Conservation (phyloP, 352 stramenopile species). For the Globisporangium acanthophoron region DNA sequence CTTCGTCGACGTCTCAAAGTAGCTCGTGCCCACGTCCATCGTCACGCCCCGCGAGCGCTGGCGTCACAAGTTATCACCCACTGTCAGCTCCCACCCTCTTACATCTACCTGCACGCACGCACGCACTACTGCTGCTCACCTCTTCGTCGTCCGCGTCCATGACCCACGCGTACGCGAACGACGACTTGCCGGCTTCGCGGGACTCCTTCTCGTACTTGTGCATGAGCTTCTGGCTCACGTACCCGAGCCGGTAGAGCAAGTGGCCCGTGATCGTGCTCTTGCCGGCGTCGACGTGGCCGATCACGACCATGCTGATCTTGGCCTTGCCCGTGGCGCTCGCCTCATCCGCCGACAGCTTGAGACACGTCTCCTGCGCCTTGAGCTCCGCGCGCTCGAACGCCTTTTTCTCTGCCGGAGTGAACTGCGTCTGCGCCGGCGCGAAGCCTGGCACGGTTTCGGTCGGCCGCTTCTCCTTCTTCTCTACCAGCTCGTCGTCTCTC, state of each 20-base stretch:
- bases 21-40: slow-evolving; percentile 95
- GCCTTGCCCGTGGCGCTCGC: slow-evolving; percentile 44
- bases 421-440: slow-evolving; percentile 34
- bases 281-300: slow-evolving; percentile 96
- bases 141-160: slow-evolving; percentile 88
- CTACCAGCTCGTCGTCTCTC: slow-evolving; percentile 1
- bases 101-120: not conserved
- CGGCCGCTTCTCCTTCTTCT: slow-evolving; percentile 21
- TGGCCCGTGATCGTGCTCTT: slow-evolving; percentile 98
- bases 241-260: slow-evolving; percentile 88
- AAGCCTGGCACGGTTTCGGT: slow-evolving; percentile 22
- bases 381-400: slow-evolving; percentile 64
- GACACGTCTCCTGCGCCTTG: slow-evolving; percentile 57
- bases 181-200: slow-evolving; percentile 89
- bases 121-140: slow-evolving; percentile 9
- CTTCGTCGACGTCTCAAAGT: slow-evolving; percentile 86
- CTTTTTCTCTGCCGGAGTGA: slow-evolving; percentile 54
- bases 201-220: slow-evolving; percentile 92
- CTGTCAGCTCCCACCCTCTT: not conserved
- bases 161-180: slow-evolving; percentile 95
- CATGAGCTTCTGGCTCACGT: slow-evolving; percentile 84
- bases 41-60: slow-evolving; percentile 95
- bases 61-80: slow-evolving; percentile 25
- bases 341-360: slow-evolving; percentile 38
- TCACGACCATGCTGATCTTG: slow-evolving; percentile 93